Evolutionary conservation across 441 rosid genomes (phyloP).

Genomic region (Populus trichocarpa): DNA sequence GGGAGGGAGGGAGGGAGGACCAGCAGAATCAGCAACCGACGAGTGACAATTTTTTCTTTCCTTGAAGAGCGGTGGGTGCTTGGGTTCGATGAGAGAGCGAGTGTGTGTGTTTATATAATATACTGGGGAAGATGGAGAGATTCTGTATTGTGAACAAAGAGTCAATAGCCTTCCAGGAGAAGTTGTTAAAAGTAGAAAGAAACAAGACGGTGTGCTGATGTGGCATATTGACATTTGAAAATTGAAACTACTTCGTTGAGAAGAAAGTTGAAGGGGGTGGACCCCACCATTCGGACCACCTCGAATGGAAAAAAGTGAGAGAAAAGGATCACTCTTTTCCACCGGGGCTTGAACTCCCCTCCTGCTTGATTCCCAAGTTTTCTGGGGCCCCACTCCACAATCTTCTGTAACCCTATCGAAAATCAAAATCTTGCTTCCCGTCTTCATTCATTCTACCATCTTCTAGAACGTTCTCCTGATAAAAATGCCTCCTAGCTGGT

Average conservation of each 20-base stretch:
- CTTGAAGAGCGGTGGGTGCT: not conserved
- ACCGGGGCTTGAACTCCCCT: not conserved
- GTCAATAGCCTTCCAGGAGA: not conserved
- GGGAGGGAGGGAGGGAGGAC: not conserved
- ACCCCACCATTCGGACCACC: not conserved
- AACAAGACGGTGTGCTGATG: not conserved
- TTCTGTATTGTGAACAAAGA: not conserved
- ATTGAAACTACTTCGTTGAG: not conserved
- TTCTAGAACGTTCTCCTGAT: not conserved
- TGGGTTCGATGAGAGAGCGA: not conserved
- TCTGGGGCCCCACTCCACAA: not conserved
- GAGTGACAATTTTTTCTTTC: not conserved
- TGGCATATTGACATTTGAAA: not conserved
- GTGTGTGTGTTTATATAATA: not conserved
- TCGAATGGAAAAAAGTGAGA: not conserved
- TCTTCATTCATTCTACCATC: not conserved
- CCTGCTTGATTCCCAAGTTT: not conserved
- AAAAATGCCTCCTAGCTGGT: not conserved
- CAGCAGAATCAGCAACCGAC: not conserved
- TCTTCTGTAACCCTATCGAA: not conserved
- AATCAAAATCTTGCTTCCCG: not conserved
- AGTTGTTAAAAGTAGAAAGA: not conserved
- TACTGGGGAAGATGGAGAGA: not conserved
- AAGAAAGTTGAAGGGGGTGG: not conserved
- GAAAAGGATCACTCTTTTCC: not conserved